Conservation (phyloP, 2,329 filamentous ascomycete species). For the Fusarium phyllophilum region DNA sequence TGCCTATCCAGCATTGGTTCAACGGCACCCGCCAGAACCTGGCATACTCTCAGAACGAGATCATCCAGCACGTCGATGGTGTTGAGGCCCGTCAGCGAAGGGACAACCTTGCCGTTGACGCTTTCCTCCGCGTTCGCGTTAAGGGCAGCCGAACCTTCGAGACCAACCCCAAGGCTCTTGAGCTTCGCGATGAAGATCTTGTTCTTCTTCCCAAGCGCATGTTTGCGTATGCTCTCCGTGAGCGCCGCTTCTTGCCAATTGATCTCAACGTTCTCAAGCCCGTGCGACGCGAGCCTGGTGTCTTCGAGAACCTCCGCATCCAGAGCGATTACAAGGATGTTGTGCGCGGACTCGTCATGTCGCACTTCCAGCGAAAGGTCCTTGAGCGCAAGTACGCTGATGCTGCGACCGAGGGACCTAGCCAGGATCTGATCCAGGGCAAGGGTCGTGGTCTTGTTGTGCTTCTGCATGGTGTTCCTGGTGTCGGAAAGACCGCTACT, state of each 20-base stretch:
- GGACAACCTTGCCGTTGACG: slow-evolving; percentile 49
- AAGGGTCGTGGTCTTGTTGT: slow-evolving; percentile 58
- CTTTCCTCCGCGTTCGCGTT: slow-evolving; percentile 49
- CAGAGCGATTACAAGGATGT: slow-evolving; percentile 55
- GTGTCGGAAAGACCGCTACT: slow-evolving; percentile 61
- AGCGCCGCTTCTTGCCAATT: slow-evolving; percentile 53
- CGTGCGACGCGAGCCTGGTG: slow-evolving; percentile 48
- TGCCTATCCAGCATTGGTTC: slow-evolving; percentile 53
- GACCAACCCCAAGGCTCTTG: slow-evolving; percentile 45
- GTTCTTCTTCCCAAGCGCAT: slow-evolving; percentile 54
- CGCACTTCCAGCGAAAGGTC: slow-evolving; percentile 54
- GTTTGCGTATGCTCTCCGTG: slow-evolving; percentile 54
- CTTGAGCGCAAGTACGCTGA: slow-evolving; percentile 49
- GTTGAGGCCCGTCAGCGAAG: slow-evolving; percentile 51
- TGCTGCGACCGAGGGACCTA: slow-evolving; percentile 39
- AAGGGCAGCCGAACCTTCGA: slow-evolving; percentile 51
- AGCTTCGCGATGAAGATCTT: slow-evolving; percentile 44
- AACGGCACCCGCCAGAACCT: slow-evolving; percentile 44
- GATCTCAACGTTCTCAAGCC: slow-evolving; percentile 50
- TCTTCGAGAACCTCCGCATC: slow-evolving; percentile 55
- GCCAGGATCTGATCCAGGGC: slow-evolving; percentile 56
- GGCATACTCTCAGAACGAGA: slow-evolving; percentile 49
- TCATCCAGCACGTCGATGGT: slow-evolving; percentile 51
- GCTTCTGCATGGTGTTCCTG: slow-evolving; percentile 58
- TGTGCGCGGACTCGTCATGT: slow-evolving; percentile 53